phyloP scores from a whole-genome alignment of 2,329 filamentous ascomycete species.

The Aschersonia sp. region DNA sequence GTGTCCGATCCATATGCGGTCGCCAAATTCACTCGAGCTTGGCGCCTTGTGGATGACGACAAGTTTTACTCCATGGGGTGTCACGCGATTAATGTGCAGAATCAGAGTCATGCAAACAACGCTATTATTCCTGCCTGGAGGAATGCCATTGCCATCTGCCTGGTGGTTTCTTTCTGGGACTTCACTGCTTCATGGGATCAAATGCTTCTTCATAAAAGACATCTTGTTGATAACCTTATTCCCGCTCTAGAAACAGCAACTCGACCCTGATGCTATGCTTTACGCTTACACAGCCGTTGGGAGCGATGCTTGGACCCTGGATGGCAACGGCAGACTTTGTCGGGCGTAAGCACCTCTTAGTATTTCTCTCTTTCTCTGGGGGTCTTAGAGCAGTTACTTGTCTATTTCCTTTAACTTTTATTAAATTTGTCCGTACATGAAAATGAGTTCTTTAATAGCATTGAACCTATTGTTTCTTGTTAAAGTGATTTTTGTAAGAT shows the following conservation, averaged over 20 bases:
- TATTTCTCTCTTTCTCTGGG: neutral
- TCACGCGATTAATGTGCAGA: neutral
- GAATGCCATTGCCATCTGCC: slow-evolving; percentile 4
- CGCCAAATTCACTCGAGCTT: too few relatives aligned
- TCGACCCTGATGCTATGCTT: slow-evolving; percentile 26
- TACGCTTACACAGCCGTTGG: slow-evolving; percentile 14
- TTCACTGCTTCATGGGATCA: neutral
- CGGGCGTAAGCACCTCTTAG: neutral
- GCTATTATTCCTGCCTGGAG: slow-evolving; percentile 10
- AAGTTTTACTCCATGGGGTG: too few relatives aligned
- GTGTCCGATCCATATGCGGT: too few relatives aligned
- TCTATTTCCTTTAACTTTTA: neutral
- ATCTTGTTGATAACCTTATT: slow-evolving; percentile 18
- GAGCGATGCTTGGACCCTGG: neutral
- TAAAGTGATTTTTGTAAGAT: neutral
- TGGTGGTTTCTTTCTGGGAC: slow-evolving; percentile 4
- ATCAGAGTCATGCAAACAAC: slow-evolving; percentile 4
- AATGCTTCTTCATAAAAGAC: neutral
- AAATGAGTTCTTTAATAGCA: neutral
- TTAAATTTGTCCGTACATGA: neutral
- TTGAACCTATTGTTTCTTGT: neutral
- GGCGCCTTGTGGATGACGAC: too few relatives aligned
- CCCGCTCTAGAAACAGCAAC: slow-evolving; percentile 21
- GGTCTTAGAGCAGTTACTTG: neutral
- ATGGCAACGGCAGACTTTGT: neutral